Percentiles rank a stretch among this genome's conserved stretches.
These are phyloP conservation scores for Lasiodiplodia sp. DNA, from an alignment of 2,329 filamentous ascomycete species.

Conservation along the genomic window DNA sequence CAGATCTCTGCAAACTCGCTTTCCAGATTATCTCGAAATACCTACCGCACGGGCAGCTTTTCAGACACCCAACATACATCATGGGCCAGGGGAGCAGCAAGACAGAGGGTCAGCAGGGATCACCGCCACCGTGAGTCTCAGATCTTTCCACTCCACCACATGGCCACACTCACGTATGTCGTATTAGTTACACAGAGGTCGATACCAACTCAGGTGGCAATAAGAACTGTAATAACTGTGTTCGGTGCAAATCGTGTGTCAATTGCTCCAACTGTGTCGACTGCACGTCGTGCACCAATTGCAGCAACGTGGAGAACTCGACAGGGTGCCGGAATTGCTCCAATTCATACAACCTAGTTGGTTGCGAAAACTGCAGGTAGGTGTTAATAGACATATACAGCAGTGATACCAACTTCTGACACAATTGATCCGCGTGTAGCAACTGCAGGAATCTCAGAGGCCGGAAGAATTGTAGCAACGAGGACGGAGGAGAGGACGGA, in stretches of 20 bases:
- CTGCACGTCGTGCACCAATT: not conserved
- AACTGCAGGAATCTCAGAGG: slow-evolving; percentile 23
- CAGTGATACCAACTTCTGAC: not conserved
- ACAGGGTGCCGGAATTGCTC: not conserved
- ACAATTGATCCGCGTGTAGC: not conserved
- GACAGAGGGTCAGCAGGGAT: not conserved
- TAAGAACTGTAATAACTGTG: not conserved
- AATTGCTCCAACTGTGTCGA: slow-evolving; percentile 6
- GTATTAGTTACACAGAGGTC: not conserved
- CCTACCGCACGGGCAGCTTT: not conserved
- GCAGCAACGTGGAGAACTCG: not conserved
- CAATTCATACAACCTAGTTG: not conserved
- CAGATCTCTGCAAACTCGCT: not conserved
- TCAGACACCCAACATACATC: not conserved
- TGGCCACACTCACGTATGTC: not conserved
- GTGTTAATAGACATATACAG: not conserved
- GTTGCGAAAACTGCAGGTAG: slow-evolving; percentile 19
- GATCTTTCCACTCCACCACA: not conserved
- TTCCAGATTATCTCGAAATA: not conserved
- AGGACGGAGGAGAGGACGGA: slow-evolving; percentile 12
- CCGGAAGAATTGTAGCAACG: slow-evolving; percentile 8
- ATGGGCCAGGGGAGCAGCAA: slow-evolving; percentile 4
- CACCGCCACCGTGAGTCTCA: not conserved
- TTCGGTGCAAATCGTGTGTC: not conserved
- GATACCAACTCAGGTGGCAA: not conserved